Evolutionary conservation across 2,329 filamentous ascomycete genomes (phyloP).

Genomic region (Neurospora sp.): DNA sequence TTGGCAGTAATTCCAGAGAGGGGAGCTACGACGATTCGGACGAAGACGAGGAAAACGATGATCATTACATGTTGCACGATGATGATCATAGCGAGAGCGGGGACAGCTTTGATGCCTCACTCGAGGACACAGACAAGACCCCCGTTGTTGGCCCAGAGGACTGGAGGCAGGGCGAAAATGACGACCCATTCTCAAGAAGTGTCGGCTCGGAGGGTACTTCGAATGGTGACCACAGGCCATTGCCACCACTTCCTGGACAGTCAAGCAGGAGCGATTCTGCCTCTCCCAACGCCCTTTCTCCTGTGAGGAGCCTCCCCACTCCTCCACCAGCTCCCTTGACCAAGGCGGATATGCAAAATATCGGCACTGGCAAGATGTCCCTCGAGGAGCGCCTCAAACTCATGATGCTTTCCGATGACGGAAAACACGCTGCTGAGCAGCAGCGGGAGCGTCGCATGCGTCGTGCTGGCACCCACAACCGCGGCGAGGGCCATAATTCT

Average conservation of each 20-base stretch:
- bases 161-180: constrained; percentile 65
- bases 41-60: constrained; percentile 63
- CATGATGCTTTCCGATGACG: constrained; percentile 75
- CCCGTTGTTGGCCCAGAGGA: constrained; percentile 96
- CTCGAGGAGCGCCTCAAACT: constrained; percentile 77
- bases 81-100: constrained; percentile 59
- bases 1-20: constrained; percentile 81
- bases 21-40: constrained; percentile 88
- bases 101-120: constrained; percentile 90
- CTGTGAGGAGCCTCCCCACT: constrained; percentile 62
- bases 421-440: constrained; percentile 55
- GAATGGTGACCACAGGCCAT: constrained; percentile 70
- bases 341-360: constrained; percentile 70
- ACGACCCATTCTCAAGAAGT: constrained; percentile 58
- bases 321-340: constrained; percentile 60
- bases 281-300: constrained; percentile 54
- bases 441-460: constrained; percentile 62
- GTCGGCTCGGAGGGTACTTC: constrained; percentile 60
- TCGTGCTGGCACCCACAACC: constrained; percentile 45
- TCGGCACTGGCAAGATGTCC: constrained; percentile 67
- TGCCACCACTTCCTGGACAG: constrained; percentile 70
- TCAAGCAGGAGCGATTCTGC: constrained; percentile 34
- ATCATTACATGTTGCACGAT: constrained; percentile 42
- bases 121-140: constrained; percentile 94
- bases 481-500: constrained; percentile 31